A percentile compares a stretch with the other conserved stretches of the same genome.
Evolutionary conservation across 257 asterid species (phyloP).

Genomic region (Gardenia jasminoides): DNA sequence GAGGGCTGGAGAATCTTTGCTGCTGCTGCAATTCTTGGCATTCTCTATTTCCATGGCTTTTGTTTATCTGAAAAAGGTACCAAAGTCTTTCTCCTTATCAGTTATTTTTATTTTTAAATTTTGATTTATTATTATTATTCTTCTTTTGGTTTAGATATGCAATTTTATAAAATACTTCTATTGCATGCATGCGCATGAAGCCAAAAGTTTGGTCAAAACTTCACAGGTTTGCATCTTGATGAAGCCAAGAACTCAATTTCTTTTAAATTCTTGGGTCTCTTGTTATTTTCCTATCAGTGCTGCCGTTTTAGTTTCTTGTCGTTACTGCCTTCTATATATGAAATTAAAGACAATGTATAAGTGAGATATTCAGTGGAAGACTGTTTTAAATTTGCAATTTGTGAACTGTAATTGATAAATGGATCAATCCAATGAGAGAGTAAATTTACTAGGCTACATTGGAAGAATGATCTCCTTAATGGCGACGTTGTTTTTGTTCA

Average conservation of each 20-base stretch:
- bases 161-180: background rate
- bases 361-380: background rate
- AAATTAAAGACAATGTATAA: background rate
- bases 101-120: too few species aligned
- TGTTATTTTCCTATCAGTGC: background rate
- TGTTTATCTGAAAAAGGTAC: slow-evolving; percentile 53
- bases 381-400: background rate
- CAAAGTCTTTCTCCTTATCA: background rate
- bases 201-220: too few species aligned
- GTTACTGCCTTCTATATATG: background rate
- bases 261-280: background rate
- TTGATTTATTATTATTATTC: background rate
- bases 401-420: background rate
- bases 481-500: background rate
- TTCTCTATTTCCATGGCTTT: slow-evolving; percentile 44
- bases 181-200: background rate
- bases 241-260: background rate
- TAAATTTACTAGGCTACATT: background rate
- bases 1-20: slow-evolving; percentile 25
- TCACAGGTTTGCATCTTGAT: background rate
- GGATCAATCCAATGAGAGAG: background rate
- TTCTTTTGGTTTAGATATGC: background rate
- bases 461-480: background rate
- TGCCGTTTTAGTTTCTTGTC: background rate
- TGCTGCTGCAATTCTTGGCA: slow-evolving; percentile 34